Base-by-base conservation (phyloP, 176 grass and related monocot species). In the Oryza punctata region DNA sequence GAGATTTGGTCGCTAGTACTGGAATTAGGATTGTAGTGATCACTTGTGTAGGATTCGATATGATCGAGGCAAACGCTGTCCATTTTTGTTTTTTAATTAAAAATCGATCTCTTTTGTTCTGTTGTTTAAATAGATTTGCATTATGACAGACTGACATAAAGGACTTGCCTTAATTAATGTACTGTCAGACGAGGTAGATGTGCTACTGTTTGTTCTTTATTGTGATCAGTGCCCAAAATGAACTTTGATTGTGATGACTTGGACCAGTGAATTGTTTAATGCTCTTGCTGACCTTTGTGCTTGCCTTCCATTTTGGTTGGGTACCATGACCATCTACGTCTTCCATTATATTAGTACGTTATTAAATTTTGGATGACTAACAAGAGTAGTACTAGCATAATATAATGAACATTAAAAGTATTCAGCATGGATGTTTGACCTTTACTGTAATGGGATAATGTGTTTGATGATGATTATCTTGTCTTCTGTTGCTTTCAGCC, bases 401-500 rank as follows among this genome's bases (percentile, higher is more conserved):
- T 41, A 41, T 2, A 2, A 41, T 41, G 40, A 41, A 41, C 40
- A 41, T 41, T 41, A 10, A 41, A 11, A 12, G 37, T 43, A 70
- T 77, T 24, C 4, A 10, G 43, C 27, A 81, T 68, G 63, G 3
- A 59, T 46, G 32, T 63, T 81, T 75, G 85, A 33, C 30, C 15
- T 16, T 80, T 30, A 65, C 0, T 6, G 45, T 38, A 64, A 35
- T 47, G 5, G 6, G 7, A 21, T 46, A 35, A 23, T 33, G 1
- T 6, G 27, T 0, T 15, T 10, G 57, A 1, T 61, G 57, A 61
- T 24, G 11, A 14, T 45, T 70, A 49, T 61, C 49, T 16, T 69
- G 0, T 25, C 33, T 78, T 35, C 18, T 78, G 50, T 70, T 84
- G 72, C 63, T 78, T 84, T 27, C 24, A 61, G 65, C 32, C 21